phyloP scores from a whole-genome alignment of 2,329 filamentous ascomycete genomes.

The Colletotrichum noveboracense region DNA sequence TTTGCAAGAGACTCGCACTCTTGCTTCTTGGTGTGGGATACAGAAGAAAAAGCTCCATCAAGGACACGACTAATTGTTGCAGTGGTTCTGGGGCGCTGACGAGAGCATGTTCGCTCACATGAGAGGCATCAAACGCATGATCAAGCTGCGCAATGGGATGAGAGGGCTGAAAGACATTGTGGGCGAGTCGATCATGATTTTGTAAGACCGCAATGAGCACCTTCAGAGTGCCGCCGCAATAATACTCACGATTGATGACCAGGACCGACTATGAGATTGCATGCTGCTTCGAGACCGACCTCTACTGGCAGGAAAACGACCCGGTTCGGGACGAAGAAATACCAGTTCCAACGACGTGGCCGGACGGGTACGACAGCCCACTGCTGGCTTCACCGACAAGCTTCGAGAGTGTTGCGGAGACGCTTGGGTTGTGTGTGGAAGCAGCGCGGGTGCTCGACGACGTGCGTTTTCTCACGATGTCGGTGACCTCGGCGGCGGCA shows the following conservation, averaged over 20 bases:
- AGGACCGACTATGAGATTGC: conserved; percentile 36
- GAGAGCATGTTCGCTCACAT: conserved; percentile 34
- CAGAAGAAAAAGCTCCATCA: accelerated
- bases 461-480: conserved; percentile 30
- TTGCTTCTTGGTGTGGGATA: not conserved
- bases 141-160: conserved; percentile 29
- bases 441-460: conserved; percentile 32
- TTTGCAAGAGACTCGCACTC: not conserved
- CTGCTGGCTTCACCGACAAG: conserved; percentile 24
- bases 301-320: conserved; percentile 27
- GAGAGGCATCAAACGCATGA: conserved; percentile 33
- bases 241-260: not conserved
- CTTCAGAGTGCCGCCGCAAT: not conserved
- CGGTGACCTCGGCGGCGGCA: conserved; percentile 16
- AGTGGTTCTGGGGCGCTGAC: conserved; percentile 30
- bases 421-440: conserved; percentile 19
- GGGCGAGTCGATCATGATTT: conserved; percentile 23
- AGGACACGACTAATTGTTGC: not conserved
- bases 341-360: conserved; percentile 22
- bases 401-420: conserved; percentile 21
- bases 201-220: not conserved
- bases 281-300: conserved; percentile 32
- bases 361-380: conserved; percentile 27
- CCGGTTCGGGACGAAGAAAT: conserved; percentile 8
- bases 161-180: conserved; percentile 29